Evolutionary conservation across 345 rosid species (phyloP).

Genomic region (Camelina hispida): DNA sequence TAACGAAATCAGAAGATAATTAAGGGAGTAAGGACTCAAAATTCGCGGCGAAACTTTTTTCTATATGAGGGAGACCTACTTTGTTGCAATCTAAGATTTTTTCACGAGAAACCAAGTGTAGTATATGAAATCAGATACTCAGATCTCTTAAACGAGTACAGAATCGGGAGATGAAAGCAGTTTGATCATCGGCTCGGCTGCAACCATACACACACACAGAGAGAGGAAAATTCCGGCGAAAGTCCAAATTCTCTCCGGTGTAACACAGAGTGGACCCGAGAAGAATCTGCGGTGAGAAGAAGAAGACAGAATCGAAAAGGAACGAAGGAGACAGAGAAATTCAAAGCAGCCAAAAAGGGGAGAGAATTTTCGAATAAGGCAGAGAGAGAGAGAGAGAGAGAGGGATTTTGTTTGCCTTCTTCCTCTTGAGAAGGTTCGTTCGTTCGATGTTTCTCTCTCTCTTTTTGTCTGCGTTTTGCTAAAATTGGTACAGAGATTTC

Average conservation of each 20-base stretch:
- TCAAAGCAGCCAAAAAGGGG: background rate
- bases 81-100: conserved; percentile 17
- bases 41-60: background rate
- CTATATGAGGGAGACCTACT: conserved; percentile 28
- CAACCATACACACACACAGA: background rate
- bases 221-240: conserved; percentile 21
- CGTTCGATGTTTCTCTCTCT: conserved; percentile 39
- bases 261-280: background rate
- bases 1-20: conserved; percentile 9
- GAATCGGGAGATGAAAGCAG: conserved; percentile 17
- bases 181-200: conserved; percentile 43
- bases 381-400: conserved; percentile 13
- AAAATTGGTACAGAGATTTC: background rate
- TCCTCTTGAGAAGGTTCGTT: background rate
- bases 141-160: conserved; percentile 35
- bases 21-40: background rate
- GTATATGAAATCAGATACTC: conserved; percentile 14
- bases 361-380: conserved; percentile 33
- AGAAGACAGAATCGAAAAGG: background rate
- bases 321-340: conserved; percentile 14
- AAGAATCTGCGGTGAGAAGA: conserved; percentile 6
- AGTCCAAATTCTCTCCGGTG: background rate
- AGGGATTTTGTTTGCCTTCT: no score
- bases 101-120: conserved; percentile 13
- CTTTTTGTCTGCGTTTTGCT: background rate